Evolutionary conservation across 306 rosid genomes (phyloP).

Genomic region (Cyamopsis tetragonoloba): DNA sequence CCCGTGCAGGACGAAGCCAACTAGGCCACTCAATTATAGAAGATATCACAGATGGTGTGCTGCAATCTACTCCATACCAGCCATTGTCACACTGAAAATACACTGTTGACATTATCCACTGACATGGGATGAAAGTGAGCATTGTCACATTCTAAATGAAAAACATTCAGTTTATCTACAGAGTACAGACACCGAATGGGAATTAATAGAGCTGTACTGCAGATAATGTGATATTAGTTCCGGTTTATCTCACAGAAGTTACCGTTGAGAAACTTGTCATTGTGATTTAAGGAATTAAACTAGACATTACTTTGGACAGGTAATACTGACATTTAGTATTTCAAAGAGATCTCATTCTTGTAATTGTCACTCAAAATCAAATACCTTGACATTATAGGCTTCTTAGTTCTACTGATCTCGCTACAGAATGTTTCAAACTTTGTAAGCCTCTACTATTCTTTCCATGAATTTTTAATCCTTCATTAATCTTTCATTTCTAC

Average conservation of each 20-base stretch:
- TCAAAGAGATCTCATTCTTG: neutral
- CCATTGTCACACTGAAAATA: slow-evolving; percentile 79
- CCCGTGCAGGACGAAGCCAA: slow-evolving; percentile 86
- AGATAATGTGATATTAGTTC: neutral
- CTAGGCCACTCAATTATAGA: slow-evolving; percentile 83
- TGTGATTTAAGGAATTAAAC: neutral
- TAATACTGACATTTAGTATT: slow-evolving; percentile 9
- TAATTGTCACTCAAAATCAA: neutral
- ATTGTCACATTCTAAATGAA: slow-evolving; percentile 42
- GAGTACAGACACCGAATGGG: slow-evolving; percentile 6
- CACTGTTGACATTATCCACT: slow-evolving; percentile 32
- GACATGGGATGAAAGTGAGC: slow-evolving; percentile 28
- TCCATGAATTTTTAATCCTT: neutral
- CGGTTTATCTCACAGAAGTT: slow-evolving; percentile 3
- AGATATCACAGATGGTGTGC: slow-evolving; percentile 67
- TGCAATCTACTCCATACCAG: slow-evolving; percentile 98
- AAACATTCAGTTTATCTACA: slow-evolving; percentile 26
- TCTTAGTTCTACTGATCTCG: neutral
- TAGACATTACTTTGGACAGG: slow-evolving; percentile 1
- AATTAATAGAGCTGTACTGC: neutral
- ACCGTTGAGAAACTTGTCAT: neutral
- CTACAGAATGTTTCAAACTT: neutral
- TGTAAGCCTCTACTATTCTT: neutral
- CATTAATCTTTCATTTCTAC: slow-evolving; percentile 8
- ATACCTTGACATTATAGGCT: neutral